Evolutionary conservation across 768 basidiomycete species (phyloP).

Genomic region (Porphyrellus cyaneotinctus): DNA sequence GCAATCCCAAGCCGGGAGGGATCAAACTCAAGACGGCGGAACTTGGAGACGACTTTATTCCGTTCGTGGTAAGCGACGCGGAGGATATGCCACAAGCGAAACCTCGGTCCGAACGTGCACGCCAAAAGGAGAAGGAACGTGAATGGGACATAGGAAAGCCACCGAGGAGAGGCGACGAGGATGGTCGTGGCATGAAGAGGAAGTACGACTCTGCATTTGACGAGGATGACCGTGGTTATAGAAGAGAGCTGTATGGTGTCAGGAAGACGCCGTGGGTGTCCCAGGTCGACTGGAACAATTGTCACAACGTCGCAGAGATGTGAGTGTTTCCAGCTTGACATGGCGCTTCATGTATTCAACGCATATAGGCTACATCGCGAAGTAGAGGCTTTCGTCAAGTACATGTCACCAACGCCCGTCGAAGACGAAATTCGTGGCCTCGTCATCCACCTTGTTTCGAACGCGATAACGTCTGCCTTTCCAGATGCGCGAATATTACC

Average conservation of each 20-base stretch:
- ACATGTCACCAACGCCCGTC: conserved; percentile 79
- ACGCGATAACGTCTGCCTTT: conserved; percentile 60
- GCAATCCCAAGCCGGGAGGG: conserved; percentile 10
- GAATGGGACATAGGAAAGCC: conserved; percentile 41
- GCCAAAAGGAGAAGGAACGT: conserved; percentile 29
- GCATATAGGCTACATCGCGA: conserved; percentile 73
- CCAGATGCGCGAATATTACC: conserved; percentile 78
- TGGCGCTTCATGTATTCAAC: conserved; percentile 2
- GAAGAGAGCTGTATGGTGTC: conserved; percentile 50
- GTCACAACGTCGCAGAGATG: conserved; percentile 82
- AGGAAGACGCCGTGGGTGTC: conserved; percentile 67
- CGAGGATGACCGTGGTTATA: conserved; percentile 36
- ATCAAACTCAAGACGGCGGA: conserved; percentile 9
- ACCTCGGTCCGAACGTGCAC: conserved; percentile 15
- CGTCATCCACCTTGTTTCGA: conserved; percentile 64
- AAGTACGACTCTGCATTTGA: conserved; percentile 42
- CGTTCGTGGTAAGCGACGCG: conserved; percentile 19
- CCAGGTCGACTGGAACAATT: conserved; percentile 66
- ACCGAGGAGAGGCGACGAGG: conserved; percentile 19
- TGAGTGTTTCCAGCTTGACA: conserved; percentile 36
- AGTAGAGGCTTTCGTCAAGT: conserved; percentile 77
- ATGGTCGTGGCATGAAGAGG: conserved; percentile 37
- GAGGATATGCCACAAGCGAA: conserved; percentile 9
- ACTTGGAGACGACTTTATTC: conserved; percentile 32
- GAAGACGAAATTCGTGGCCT: conserved; percentile 85